A percentile compares a stretch with the other conserved stretches of the same genome.
Evolutionary conservation across 495 filamentous ascomycete genomes (phyloP).

Genomic region (Amphirosellinia nigrospora): DNA sequence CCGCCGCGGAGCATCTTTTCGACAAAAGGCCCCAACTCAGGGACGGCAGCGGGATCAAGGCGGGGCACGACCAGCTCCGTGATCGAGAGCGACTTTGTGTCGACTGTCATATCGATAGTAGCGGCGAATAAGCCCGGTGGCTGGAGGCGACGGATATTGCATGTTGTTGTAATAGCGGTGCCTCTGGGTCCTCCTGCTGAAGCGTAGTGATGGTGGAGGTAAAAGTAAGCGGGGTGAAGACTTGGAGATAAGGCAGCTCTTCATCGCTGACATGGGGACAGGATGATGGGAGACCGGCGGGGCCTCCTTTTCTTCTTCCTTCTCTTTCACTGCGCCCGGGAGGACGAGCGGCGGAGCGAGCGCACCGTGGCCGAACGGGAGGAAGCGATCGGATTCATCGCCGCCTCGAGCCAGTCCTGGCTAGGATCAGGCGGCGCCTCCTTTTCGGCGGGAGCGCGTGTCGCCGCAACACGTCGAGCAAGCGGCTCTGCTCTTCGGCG

Average conservation of each 20-base stretch:
- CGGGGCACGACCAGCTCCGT: constrained; percentile 45
- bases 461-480: constrained; percentile 46
- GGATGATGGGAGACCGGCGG: constrained; percentile 59
- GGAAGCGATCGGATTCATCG: constrained; percentile 54
- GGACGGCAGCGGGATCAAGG: constrained; percentile 48
- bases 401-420: constrained; percentile 45
- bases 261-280: constrained; percentile 54
- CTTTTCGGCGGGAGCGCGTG: constrained; percentile 45
- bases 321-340: constrained; percentile 9
- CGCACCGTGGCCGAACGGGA: constrained; percentile 52
- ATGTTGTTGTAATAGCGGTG: constrained; percentile 49
- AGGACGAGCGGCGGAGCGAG: constrained; percentile 24
- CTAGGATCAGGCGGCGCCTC: constrained; percentile 34
- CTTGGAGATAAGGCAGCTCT: constrained; percentile 62
- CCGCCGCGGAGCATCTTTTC: constrained; percentile 32
- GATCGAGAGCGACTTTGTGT: constrained; percentile 50
- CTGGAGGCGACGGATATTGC: constrained; percentile 44
- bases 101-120: constrained; percentile 53
- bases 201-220: constrained; percentile 54
- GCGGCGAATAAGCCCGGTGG: constrained; percentile 52
- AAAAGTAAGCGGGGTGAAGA: constrained; percentile 62
- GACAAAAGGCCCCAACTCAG: constrained; percentile 52
- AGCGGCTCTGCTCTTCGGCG: constrained; percentile 34
- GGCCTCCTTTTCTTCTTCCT: constrained; percentile 27
- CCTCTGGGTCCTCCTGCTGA: constrained; percentile 31